Percentiles rank a stretch among this genome's conserved stretches.
Evolutionary conservation across 1,139 yeast genomes (phyloP).

Genomic region (Protomyces arabidopsidicola): DNA sequence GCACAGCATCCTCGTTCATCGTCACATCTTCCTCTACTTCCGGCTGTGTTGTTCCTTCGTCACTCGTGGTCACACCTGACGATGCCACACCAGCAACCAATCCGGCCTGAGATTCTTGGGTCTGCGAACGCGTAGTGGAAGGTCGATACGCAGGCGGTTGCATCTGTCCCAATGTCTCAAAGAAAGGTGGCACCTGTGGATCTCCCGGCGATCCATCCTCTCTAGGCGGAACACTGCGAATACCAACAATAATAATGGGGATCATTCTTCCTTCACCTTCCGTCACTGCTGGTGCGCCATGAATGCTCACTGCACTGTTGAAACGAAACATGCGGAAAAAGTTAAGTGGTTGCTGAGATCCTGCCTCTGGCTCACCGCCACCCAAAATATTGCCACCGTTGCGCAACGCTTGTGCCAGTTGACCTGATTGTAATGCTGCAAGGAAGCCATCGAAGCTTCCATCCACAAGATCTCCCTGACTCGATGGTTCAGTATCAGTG

Average conservation of each 20-base stretch:
- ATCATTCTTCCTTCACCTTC: slow-evolving; percentile 38
- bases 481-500: neutral
- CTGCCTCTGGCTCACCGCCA: slow-evolving; percentile 15
- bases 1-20: neutral
- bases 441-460: slow-evolving; percentile 44
- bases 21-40: neutral
- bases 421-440: slow-evolving; percentile 43
- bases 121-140: neutral
- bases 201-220: slow-evolving; percentile 1
- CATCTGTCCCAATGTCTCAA: neutral
- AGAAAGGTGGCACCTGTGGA: neutral
- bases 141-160: neutral
- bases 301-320: slow-evolving; percentile 13
- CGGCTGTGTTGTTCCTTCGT: no score
- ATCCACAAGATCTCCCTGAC: slow-evolving; percentile 32
- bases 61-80: neutral
- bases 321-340: slow-evolving; percentile 56
- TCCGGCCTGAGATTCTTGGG: neutral
- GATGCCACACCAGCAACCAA: neutral
- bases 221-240: slow-evolving; percentile 43
- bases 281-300: slow-evolving; percentile 36
- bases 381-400: slow-evolving; percentile 32
- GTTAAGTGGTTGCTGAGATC: slow-evolving; percentile 37
- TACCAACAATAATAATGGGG: slow-evolving; percentile 57
- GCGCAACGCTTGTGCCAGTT: slow-evolving; percentile 42